These are phyloP conservation scores for Endogone sp. DNA, from an alignment of 192 early-diverging fungal genomes.

Conservation along the genomic window DNA sequence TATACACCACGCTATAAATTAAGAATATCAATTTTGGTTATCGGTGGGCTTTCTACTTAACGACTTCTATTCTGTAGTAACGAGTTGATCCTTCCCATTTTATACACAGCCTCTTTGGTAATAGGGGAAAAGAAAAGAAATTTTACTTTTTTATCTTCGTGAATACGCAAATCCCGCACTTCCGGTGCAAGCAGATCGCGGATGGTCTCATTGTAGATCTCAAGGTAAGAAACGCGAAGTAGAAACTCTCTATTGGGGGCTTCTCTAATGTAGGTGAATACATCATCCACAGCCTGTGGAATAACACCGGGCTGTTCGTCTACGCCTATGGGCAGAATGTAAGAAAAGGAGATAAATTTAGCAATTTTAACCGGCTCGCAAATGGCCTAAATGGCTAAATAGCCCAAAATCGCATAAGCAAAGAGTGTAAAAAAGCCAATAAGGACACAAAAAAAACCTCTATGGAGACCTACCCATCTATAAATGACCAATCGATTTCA, in stretches of 20 bases:
- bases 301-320: slow-evolving; percentile 74
- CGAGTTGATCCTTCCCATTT: neutral
- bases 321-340: slow-evolving; percentile 46
- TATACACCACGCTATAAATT: slow-evolving; percentile 61
- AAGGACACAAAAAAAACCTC: slow-evolving; percentile 39
- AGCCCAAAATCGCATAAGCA: slow-evolving; percentile 3
- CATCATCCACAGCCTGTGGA: slow-evolving; percentile 70
- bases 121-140: neutral
- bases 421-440: neutral
- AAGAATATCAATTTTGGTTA: neutral
- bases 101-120: neutral
- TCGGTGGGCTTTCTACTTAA: too few relatives aligned
- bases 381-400: too few relatives aligned
- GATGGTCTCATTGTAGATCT: slow-evolving; percentile 96
- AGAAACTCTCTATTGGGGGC: slow-evolving; percentile 75
- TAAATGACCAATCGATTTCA: neutral
- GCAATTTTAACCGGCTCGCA: too few relatives aligned
- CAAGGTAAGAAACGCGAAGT: slow-evolving; percentile 92
- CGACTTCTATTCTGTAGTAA: neutral
- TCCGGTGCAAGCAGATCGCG: slow-evolving; percentile 86
- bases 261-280: slow-evolving; percentile 69
- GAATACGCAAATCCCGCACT: slow-evolving; percentile 82
- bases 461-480: neutral
- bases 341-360: neutral
- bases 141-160: slow-evolving; percentile 58